These are phyloP conservation scores for Phytophthora ramorum DNA, from an alignment of 352 stramenopile genomes.

Conservation along the genomic window DNA sequence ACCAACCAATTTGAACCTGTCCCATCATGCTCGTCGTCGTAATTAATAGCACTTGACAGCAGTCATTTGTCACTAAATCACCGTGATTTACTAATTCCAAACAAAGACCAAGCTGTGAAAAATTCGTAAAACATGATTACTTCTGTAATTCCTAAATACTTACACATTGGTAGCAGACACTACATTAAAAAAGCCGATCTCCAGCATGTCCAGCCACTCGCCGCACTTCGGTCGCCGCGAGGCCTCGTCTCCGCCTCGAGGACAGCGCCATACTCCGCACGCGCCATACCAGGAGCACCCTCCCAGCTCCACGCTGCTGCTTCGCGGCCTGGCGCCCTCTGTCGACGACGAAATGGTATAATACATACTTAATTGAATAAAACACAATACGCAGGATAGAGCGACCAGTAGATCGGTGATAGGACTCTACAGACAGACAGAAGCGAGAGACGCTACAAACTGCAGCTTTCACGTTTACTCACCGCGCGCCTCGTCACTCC, in stretches of 20 bases:
- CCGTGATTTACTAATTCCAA: neutral
- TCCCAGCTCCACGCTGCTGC: slow-evolving; percentile 69
- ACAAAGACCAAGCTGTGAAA: neutral
- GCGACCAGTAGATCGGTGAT: slow-evolving; percentile 12
- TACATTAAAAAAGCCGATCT: neutral
- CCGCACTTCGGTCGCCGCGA: slow-evolving; percentile 12
- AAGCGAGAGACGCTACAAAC: neutral
- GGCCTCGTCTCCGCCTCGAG: slow-evolving; percentile 5
- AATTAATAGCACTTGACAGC: slow-evolving; percentile 1
- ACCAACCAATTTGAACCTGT: neutral
- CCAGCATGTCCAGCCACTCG: slow-evolving; percentile 22
- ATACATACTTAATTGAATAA: slow-evolving; percentile 16
- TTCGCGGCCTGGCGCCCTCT: slow-evolving; percentile 58
- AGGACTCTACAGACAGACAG: slow-evolving; percentile 11
- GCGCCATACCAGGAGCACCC: slow-evolving; percentile 20
- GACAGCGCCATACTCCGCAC: slow-evolving; percentile 16
- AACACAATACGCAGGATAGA: slow-evolving; percentile 3
- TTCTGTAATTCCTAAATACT: neutral
- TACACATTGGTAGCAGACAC: neutral
- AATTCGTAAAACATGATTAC: neutral
- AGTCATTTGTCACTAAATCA: neutral
- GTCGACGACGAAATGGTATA: slow-evolving; percentile 79
- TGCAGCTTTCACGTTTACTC: slow-evolving; percentile 20
- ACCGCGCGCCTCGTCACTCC: slow-evolving; percentile 28
- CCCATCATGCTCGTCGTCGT: slow-evolving; percentile 6